Evolutionary conservation across 176 grass and related monocot species (phyloP), one percentile per base, ranked within the genome.

Genomic region (Carex littledalei): DNA sequence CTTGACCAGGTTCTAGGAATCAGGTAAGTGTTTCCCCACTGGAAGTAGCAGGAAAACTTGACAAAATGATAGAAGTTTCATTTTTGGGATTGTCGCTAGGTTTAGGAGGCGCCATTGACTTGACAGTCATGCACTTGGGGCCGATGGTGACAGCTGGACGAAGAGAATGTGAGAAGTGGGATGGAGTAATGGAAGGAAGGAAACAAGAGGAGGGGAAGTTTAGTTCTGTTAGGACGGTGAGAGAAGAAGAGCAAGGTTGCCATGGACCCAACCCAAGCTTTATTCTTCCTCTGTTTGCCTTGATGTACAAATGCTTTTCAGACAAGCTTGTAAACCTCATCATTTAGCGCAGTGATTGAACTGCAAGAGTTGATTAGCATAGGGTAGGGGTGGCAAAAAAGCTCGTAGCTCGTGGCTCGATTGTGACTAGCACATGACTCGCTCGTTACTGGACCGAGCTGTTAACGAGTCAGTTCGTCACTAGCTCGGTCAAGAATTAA

Each of bases 101-200:
- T 87, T 94, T 94, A 71, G 91, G 92, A 16, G 88, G 95, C 15
- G 93, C 95, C 95, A 95, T 95, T 84, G 95, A 84, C 84, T 82
- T 90, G 83, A 95, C 88, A 64, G 95, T 88, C 15, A 93, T 80
- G 13, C 67, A 66, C 79, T 82, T 88, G 81, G 89, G 86, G 10
- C 86, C 22, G 17, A 47, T 83, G 35, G 71, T n/a, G n/a, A n/a
- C n/a, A n/a, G n/a, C n/a, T n/a, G n/a, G n/a, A n/a, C n/a, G n/a
- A n/a, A n/a, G n/a, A n/a, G n/a, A n/a, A n/a, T 81, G 84, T 9
- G 87, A 35, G 26, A 77, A 32, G 73, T 78, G 67, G 16, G 88
- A 85, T 55, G 89, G 79, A 4, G 86, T 54, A 2, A 85, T 84
- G 17, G 57, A 72, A 53, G 89, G 85, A 62, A 91, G 86, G 81